phyloP scores from a whole-genome alignment of 148 eudicot genomes.

The Drosera capensis region DNA sequence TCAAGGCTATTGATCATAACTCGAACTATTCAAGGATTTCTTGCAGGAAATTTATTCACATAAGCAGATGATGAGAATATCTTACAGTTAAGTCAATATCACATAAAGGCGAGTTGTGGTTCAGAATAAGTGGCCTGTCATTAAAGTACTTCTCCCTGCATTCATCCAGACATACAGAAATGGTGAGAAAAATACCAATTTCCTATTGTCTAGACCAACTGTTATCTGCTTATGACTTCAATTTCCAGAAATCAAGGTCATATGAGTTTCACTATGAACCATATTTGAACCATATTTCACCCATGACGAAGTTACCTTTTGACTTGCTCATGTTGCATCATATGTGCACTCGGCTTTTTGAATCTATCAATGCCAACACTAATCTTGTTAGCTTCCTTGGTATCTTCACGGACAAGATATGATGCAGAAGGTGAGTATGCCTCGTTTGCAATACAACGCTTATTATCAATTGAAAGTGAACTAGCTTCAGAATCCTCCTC shows the following conservation, averaged over 20 bases:
- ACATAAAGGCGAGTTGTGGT: slow-evolving; percentile 49
- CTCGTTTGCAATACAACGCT: slow-evolving; percentile 22
- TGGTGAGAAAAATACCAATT: not conserved
- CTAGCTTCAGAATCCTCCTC: slow-evolving; percentile 99
- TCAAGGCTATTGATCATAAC: not conserved
- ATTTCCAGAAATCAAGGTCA: not conserved
- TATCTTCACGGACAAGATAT: slow-evolving; percentile 16
- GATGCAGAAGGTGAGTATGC: slow-evolving; percentile 33
- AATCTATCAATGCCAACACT: slow-evolving; percentile 11
- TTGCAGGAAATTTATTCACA: not conserved
- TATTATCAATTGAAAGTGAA: slow-evolving; percentile 88
- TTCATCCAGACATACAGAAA: slow-evolving; percentile 3
- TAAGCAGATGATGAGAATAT: slow-evolving; percentile 7
- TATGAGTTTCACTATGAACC: not conserved
- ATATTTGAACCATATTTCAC: not conserved
- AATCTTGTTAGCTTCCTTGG: slow-evolving; percentile 13
- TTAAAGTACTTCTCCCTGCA: slow-evolving; percentile 56
- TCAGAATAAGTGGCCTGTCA: slow-evolving; percentile 40
- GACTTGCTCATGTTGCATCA: slow-evolving; percentile 22
- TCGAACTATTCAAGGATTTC: not conserved
- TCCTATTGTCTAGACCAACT: not conserved
- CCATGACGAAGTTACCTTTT: slow-evolving; percentile 32
- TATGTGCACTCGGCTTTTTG: slow-evolving; percentile 21
- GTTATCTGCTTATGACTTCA: not conserved
- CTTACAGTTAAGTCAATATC: slow-evolving; percentile 61